Evolutionary conservation across 2,329 filamentous ascomycete genomes (phyloP).

Genomic region (Daldinia sp.): DNA sequence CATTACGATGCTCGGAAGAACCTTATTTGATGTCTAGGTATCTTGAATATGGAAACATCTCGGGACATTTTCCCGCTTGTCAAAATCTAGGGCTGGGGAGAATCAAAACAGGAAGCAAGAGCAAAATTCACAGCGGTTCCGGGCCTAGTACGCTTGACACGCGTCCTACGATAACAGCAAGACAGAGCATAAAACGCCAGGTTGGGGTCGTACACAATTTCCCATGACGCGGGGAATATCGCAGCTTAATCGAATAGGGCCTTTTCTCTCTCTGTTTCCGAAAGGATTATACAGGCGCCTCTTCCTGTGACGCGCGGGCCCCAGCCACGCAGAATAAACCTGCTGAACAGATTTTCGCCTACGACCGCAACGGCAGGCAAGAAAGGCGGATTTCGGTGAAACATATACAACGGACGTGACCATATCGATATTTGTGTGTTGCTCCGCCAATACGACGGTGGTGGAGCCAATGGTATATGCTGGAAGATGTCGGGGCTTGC

Average conservation of each 20-base stretch:
- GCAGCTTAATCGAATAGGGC: background rate
- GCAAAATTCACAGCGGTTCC: background rate
- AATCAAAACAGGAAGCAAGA: background rate
- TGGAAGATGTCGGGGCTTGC: slow-evolving; percentile 2
- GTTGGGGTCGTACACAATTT: slow-evolving; percentile 12
- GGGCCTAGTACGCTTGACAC: slow-evolving; percentile 12
- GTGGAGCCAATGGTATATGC: slow-evolving; percentile 23
- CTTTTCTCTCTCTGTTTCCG: background rate
- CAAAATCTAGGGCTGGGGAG: background rate
- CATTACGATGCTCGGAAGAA: background rate
- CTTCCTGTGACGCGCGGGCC: background rate
- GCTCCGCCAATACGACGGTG: slow-evolving; percentile 20
- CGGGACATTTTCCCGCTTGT: background rate
- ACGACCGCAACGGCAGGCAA: background rate
- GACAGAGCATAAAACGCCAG: slow-evolving; percentile 24
- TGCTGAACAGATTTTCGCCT: slow-evolving; percentile 13
- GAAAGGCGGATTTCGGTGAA: slow-evolving; percentile 27
- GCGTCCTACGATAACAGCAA: slow-evolving; percentile 28
- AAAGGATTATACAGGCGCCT: background rate
- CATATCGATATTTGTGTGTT: background rate
- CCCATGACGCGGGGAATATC: background rate
- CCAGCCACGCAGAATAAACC: slow-evolving; percentile 8
- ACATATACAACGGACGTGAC: slow-evolving; percentile 10
- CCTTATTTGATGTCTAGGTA: background rate
- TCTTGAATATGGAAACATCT: no score